Evolutionary conservation across 169 alveolate genomes (phyloP).

Genomic region (Plasmodium falciparum): DNA sequence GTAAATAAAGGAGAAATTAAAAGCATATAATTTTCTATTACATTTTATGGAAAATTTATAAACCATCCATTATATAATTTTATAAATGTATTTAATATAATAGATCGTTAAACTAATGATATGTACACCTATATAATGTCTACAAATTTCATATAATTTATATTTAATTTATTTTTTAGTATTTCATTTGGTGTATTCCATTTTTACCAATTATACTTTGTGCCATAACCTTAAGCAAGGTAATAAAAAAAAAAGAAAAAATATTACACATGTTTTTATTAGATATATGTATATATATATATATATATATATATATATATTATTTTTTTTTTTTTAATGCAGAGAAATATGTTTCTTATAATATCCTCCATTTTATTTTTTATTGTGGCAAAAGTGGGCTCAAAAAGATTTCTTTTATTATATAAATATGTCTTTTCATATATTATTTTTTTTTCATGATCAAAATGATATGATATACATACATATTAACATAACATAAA

Average conservation of each 20-base stretch:
- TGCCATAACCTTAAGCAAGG: slow-evolving; percentile 75
- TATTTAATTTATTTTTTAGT: slow-evolving; percentile 57
- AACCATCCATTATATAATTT: no score
- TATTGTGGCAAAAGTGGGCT: slow-evolving; percentile 51
- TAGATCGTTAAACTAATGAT: no score
- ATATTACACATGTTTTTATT: background rate
- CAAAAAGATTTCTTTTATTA: background rate
- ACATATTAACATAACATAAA: no score
- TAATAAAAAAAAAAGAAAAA: slow-evolving; percentile 7
- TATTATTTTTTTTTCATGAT: no score
- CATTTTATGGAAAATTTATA: no score
- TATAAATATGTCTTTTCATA: no score
- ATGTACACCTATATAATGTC: background rate
- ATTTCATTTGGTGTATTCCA: slow-evolving; percentile 92
- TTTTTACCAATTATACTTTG: slow-evolving; percentile 88
- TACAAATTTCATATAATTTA: background rate
- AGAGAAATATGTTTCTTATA: slow-evolving; percentile 52
- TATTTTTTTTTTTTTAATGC: background rate
- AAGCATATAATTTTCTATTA: background rate
- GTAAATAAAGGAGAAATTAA: slow-evolving; percentile 27
- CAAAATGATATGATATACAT: no score
- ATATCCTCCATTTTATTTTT: slow-evolving; percentile 29
- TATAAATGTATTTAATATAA: no score
- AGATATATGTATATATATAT: slow-evolving; percentile 7
- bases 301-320: no score